These are phyloP conservation scores for Glonium stellatum DNA, from an alignment of 495 filamentous ascomycete genomes.

Conservation along the genomic window DNA sequence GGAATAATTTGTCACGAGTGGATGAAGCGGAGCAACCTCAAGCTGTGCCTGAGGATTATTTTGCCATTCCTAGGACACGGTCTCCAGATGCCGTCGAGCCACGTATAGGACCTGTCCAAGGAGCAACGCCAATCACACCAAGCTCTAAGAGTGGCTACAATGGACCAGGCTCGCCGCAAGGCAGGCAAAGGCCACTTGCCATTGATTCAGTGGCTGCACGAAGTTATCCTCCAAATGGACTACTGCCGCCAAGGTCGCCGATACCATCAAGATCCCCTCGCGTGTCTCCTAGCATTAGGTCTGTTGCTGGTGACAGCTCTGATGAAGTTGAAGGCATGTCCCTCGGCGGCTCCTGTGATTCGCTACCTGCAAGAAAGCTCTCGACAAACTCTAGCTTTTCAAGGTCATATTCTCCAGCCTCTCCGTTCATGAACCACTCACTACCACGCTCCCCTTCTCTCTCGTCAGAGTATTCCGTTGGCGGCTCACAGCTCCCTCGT, in stretches of 20 bases:
- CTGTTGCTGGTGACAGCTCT: slow-evolving; percentile 52
- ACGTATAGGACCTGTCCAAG: slow-evolving; percentile 20
- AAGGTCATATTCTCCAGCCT: slow-evolving; percentile 56
- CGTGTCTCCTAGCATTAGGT: slow-evolving; percentile 51
- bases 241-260: slow-evolving; percentile 54
- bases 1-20: slow-evolving; percentile 20
- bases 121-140: slow-evolving; percentile 21
- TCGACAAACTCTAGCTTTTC: slow-evolving; percentile 47
- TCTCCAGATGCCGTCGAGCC: slow-evolving; percentile 44
- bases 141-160: slow-evolving; percentile 27
- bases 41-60: slow-evolving; percentile 33
- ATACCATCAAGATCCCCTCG: slow-evolving; percentile 36
- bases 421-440: slow-evolving; percentile 45
- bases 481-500: slow-evolving; percentile 56
- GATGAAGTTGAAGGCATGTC: slow-evolving; percentile 47
- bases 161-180: slow-evolving; percentile 38
- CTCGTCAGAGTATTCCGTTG: slow-evolving; percentile 64
- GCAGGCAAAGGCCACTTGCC: slow-evolving; percentile 27
- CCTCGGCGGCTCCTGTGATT: slow-evolving; percentile 27
- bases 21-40: slow-evolving; percentile 30
- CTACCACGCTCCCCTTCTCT: slow-evolving; percentile 71
- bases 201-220: slow-evolving; percentile 42
- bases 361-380: slow-evolving; percentile 31
- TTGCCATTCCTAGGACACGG: slow-evolving; percentile 41
- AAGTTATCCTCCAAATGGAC: slow-evolving; percentile 40